Conservation (phyloP, 2,329 filamentous ascomycete genomes). For the Coniella vitis region DNA sequence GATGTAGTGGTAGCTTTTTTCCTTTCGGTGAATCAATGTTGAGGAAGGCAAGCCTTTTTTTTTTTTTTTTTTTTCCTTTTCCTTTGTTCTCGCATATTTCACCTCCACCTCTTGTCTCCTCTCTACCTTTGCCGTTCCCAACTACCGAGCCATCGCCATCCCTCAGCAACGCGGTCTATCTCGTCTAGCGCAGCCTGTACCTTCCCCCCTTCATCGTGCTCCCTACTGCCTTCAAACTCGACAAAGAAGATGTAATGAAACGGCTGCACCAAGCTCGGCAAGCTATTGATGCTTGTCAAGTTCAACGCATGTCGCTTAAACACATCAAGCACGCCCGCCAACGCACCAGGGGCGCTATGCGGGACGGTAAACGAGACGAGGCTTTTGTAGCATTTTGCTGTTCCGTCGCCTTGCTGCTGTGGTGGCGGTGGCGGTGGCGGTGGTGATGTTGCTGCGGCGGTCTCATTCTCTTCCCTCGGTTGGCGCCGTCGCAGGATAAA, state of each 20-base stretch:
- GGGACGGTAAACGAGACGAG: constrained; percentile 79
- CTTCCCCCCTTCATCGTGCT: constrained; percentile 44
- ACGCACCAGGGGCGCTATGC: constrained; percentile 69
- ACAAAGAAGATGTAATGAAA: constrained; percentile 97
- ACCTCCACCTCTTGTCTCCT: not conserved
- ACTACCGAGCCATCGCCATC: constrained; percentile 63
- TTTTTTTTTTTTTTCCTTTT: not conserved
- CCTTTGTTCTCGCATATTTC: no score
- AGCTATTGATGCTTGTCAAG: constrained; percentile 82
- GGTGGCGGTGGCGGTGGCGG: no score
- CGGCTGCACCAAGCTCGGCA: constrained; percentile 65
- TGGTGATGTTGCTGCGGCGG: no score
- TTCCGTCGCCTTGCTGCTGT: not conserved
- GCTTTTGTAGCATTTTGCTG: constrained; percentile 50
- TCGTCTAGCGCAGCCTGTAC: constrained; percentile 56
- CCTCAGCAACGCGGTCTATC: constrained; percentile 50
- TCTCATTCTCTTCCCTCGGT: not conserved
- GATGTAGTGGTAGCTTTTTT: no score
- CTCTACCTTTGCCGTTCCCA: constrained; percentile 41
- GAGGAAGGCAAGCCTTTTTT: not conserved
- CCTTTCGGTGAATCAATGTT: no score
- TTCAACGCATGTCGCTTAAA: constrained; percentile 71
- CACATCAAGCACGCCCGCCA: constrained; percentile 72
- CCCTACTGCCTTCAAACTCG: constrained; percentile 66
- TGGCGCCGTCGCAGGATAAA: constrained; percentile 49